phyloP scores from a whole-genome alignment of 768 basidiomycete genomes.

The Suillus luteus region DNA sequence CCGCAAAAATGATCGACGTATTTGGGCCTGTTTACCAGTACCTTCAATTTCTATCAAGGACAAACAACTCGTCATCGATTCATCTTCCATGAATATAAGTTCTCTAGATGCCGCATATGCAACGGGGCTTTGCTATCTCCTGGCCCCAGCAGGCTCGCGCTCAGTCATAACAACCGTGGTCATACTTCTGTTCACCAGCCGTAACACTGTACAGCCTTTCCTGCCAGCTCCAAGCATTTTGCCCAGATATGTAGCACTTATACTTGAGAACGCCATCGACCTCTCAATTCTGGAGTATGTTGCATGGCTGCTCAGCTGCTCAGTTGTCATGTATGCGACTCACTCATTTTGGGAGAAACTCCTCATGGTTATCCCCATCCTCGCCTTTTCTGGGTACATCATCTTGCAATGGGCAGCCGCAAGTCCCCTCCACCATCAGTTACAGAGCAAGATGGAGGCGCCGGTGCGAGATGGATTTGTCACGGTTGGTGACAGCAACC shows the following conservation, averaged over 20 bases:
- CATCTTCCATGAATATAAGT: neutral
- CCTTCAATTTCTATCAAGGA: conserved; percentile 5
- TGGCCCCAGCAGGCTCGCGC: neutral
- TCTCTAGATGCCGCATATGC: neutral
- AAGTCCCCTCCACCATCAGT: no score
- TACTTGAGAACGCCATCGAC: neutral
- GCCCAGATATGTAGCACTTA: neutral
- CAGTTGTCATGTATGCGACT: neutral
- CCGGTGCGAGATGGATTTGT: neutral
- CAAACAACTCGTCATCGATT: conserved; percentile 8
- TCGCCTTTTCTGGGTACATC: neutral
- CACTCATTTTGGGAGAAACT: neutral
- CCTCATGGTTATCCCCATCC: neutral
- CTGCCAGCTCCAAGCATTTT: neutral
- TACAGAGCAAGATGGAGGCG: neutral
- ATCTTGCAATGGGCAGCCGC: neutral
- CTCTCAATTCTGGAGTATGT: neutral
- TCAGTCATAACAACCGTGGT: neutral
- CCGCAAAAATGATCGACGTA: neutral
- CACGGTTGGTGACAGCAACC: neutral
- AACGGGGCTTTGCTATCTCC: conserved; percentile 1
- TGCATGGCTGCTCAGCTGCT: neutral
- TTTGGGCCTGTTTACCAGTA: conserved; percentile 3
- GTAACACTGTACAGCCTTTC: neutral
- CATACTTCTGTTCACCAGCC: neutral